Base-by-base conservation (phyloP, 495 filamentous ascomycete species). In the Xylaria flabelliformis region DNA sequence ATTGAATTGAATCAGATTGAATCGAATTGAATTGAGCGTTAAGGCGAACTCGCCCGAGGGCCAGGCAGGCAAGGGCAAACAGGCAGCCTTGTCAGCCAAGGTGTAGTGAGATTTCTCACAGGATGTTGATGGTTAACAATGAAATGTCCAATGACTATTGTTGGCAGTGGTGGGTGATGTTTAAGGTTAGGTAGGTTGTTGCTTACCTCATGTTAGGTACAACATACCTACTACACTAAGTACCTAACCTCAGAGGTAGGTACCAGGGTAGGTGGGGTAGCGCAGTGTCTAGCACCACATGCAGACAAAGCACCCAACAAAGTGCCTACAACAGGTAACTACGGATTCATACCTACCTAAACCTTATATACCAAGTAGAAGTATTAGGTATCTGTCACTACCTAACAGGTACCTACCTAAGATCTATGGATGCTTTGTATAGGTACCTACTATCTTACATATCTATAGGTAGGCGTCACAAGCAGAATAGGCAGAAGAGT, bases 41-140 rank as follows among this genome's bases (percentile, higher is more conserved):
- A 4, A 29, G 10, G 46, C 46, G 32, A 29, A 53, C 29, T 46
- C 64, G 39, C 64, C 64, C 39, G 26, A 42, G 62, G 36, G 36
- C 36, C 39, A 46, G 48, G 62, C 62, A 64, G 46, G 29, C 42
- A 50, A 17, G 6, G 24, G 42, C 42, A 48, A 41, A 3, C 5
- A 65, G 41, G 29, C 29, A 66, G 64, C 29, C 46, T 15, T 8
- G 64, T 66, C 15, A 64, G 62, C 62, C 21, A 64, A 44, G 17
- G 24, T 32, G 62, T 50, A 34, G 58, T 44, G 50, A 29, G 62
- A 48, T 29, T 29, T 64, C 39, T 46, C 42, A 29, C 42, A 3
- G 19, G n/a, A 39, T 7, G 34, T 61, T 8, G 19, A 61, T 61
- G 58, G 34, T 2, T 39, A n/a, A 39, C 58, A 61, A 61, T 29